These are phyloP conservation scores for Hymenoscyphus fraxineus DNA, from an alignment of 2,329 filamentous ascomycete genomes.

Conservation along the genomic window DNA sequence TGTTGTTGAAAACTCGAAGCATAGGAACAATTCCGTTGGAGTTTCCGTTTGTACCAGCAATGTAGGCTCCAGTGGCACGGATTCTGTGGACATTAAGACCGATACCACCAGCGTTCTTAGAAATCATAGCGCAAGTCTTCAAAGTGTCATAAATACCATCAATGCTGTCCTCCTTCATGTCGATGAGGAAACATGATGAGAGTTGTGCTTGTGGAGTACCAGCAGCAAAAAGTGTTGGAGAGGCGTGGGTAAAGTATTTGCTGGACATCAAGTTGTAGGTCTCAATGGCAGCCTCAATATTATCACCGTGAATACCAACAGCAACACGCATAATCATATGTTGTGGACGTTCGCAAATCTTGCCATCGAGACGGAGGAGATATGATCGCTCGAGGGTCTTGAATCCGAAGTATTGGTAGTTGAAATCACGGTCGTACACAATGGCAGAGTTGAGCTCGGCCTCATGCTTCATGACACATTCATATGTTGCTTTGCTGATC, in stretches of 20 bases:
- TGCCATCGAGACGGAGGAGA: constrained; percentile 89
- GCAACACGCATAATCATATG: constrained; percentile 99
- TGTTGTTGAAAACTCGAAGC: constrained; percentile 99
- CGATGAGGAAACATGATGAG: constrained; percentile 96
- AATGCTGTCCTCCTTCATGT: constrained; percentile 99
- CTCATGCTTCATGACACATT: constrained; percentile 91
- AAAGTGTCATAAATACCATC: constrained; percentile 98
- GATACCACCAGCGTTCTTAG: constrained; percentile 98
- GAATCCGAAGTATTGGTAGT: constrained; percentile 99
- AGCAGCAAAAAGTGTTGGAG: constrained; percentile 95
- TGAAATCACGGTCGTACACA: constrained; percentile 98
- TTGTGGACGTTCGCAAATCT: constrained; percentile 94
- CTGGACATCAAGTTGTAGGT: constrained; percentile 99
- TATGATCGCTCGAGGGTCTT: constrained; percentile 99
- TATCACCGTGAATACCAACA: constrained; percentile 92
- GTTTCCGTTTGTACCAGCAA: constrained; percentile 94
- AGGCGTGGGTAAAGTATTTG: constrained; percentile 98
- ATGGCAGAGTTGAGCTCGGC: constrained; percentile 98
- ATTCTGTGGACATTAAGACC: constrained; percentile 96
- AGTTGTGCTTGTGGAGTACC: constrained; percentile 92
- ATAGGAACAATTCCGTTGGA: constrained; percentile 97
- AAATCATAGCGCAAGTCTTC: constrained; percentile 99
- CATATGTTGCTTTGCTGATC: constrained; percentile 89
- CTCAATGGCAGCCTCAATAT: constrained; percentile 92
- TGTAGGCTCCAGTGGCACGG: constrained; percentile 95